Conservation (phyloP, 1,284 basidiomycete genomes). For the Cutaneotrichosporon cyanovorans region DNA sequence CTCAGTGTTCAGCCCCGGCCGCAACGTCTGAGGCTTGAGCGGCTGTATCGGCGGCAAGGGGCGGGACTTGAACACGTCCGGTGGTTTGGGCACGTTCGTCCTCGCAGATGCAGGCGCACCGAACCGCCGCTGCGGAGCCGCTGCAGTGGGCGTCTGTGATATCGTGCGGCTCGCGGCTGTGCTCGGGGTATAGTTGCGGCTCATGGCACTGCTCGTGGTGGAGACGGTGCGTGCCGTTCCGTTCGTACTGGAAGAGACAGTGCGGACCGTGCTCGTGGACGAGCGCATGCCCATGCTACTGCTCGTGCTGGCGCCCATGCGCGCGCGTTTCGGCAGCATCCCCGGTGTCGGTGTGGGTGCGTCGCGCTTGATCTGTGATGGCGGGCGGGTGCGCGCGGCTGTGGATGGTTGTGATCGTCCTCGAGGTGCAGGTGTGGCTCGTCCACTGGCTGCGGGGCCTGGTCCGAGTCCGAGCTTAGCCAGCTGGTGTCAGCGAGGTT, state of each 20-base stretch:
- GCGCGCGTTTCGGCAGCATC: slow-evolving; percentile 12
- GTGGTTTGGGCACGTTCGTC: slow-evolving; percentile 1
- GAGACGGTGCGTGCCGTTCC: neutral
- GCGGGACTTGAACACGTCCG: slow-evolving; percentile 1
- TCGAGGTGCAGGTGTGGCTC: slow-evolving; percentile 14
- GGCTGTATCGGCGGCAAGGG: neutral
- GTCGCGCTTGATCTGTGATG: slow-evolving; percentile 23
- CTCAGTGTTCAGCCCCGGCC: slow-evolving; percentile 40
- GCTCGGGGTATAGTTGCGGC: slow-evolving; percentile 1
- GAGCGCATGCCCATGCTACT: neutral
- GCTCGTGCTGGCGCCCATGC: neutral
- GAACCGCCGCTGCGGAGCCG: slow-evolving; percentile 1
- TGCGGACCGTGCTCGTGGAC: neutral
- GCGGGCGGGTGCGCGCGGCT: neutral
- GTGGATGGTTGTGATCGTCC: slow-evolving; percentile 4
- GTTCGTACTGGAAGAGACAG: neutral
- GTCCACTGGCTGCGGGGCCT: slow-evolving; percentile 13
- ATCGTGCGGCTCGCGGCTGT: no score
- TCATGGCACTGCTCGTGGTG: neutral
- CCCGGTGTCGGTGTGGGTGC: slow-evolving; percentile 30
- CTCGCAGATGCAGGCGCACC: slow-evolving; percentile 8
- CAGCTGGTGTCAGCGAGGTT: slow-evolving; percentile 15
- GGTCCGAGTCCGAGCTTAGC: slow-evolving; percentile 21
- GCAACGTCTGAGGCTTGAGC: neutral
- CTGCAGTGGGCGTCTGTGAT: slow-evolving; percentile 3